Evolutionary conservation across 306 rosid species (phyloP), one percentile per base, ranked within the genome.

Genomic region (Malus sieversii): DNA sequence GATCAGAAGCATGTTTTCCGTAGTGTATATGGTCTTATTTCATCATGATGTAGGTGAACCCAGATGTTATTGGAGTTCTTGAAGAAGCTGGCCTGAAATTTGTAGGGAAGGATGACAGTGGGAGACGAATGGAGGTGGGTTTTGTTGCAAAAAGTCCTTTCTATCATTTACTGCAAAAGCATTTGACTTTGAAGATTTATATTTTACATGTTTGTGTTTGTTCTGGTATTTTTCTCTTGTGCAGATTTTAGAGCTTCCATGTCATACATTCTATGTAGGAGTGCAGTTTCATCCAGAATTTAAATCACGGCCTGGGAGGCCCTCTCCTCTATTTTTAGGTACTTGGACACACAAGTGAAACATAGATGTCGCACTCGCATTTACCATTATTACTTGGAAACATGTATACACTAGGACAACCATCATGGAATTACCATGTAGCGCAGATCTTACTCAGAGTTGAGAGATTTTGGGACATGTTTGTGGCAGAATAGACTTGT

Each of bases 201-300:
- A 18, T 30, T 10, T n/a, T 45, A 35, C 35, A 10, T 13, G 52
- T 60, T n/a, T 52, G 35, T 22, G 33, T 35, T 2, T 72, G 35
- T 68, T 69, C 53, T 25, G 59, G 66, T 48, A 74, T 60, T 67
- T 76, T 71, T 33, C 74, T 84, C 16, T 59, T 77, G 19, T 75
- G 82, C 97, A 96, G 99, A 89, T 96, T 83, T 82, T 92, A 51
- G 99, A 96, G 88, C 87, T 90, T 82, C 96, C 97, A 77, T 81
- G 83, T 74, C 99, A 96, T 88, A 93, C 97, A 68, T 96, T 84
- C 86, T 96, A 85, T 57, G 90, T 96, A 35, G 97, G 99, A 42
- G 97, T 88, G 80, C 99, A 96, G 81, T 96, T 96, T 81, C 98
- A 96, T 83, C 99, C 98, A 35, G 99, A 96, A 85, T 96, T 96